Percentiles rank a stretch among this genome's conserved stretches.
These are phyloP conservation scores for Phyllosticta ampelicida DNA, from an alignment of 2,329 filamentous ascomycete genomes.

Conservation along the genomic window DNA sequence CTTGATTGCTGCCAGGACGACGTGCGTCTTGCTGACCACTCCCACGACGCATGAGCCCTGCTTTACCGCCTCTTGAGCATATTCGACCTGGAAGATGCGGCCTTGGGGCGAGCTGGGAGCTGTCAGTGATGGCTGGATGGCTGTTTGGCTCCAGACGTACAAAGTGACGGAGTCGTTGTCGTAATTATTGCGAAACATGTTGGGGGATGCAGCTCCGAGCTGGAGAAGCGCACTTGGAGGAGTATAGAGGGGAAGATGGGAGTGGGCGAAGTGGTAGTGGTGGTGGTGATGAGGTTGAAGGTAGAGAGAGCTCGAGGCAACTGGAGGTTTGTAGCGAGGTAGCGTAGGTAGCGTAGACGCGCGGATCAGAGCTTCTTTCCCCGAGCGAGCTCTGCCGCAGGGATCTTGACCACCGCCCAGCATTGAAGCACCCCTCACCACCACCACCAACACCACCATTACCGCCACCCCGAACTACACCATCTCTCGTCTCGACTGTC, in stretches of 20 bases:
- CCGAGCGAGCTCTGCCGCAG: background rate
- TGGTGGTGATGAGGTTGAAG: slow-evolving; percentile 12
- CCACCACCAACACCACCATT: slow-evolving; percentile 6
- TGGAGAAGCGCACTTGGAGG: background rate
- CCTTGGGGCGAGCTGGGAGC: slow-evolving; percentile 84
- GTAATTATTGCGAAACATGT: slow-evolving; percentile 99
- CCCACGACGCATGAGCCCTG: slow-evolving; percentile 97
- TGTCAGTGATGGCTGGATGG: slow-evolving; percentile 13
- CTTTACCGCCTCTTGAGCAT: slow-evolving; percentile 97
- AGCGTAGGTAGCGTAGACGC: too few relatives aligned
- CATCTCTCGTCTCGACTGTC: background rate
- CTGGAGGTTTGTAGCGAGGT: slow-evolving; percentile 4
- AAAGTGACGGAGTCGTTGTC: slow-evolving; percentile 99
- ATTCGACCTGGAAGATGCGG: slow-evolving; percentile 99
- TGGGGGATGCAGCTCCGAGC: background rate
- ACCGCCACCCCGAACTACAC: too few relatives aligned
- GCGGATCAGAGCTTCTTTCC: slow-evolving; percentile 13
- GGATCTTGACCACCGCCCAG: slow-evolving; percentile 3
- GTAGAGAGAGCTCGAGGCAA: slow-evolving; percentile 15
- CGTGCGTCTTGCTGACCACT: slow-evolving; percentile 95
- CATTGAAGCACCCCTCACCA: slow-evolving; percentile 2
- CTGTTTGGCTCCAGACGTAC: slow-evolving; percentile 42
- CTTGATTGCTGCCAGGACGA: slow-evolving; percentile 93
- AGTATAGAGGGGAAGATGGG: background rate
- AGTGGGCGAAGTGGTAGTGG: slow-evolving; percentile 3